These are phyloP conservation scores for Achaetomium macrosporum DNA, from an alignment of 2,329 filamentous ascomycete species.

Conservation along the genomic window DNA sequence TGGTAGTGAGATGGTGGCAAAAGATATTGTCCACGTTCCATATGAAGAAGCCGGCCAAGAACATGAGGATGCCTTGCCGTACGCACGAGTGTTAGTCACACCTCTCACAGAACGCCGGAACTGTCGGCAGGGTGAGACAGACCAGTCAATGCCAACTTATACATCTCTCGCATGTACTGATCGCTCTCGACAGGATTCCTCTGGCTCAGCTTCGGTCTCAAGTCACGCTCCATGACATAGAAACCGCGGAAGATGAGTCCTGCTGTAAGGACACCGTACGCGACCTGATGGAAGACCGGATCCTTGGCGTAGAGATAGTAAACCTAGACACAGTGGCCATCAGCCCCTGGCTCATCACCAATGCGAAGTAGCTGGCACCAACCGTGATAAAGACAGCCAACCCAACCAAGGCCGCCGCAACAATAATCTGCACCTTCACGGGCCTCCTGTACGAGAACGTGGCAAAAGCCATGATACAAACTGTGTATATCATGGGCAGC, in stretches of 20 bases:
- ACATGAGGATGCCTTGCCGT: constrained; percentile 55
- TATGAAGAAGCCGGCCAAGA: constrained; percentile 67
- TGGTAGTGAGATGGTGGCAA: constrained; percentile 58
- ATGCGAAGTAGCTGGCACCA: background rate
- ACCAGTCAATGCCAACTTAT: constrained; percentile 62
- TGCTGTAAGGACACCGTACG: constrained; percentile 66
- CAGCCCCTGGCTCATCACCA: background rate
- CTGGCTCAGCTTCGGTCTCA: constrained; percentile 42
- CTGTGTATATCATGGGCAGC: constrained; percentile 56
- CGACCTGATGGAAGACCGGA: constrained; percentile 75
- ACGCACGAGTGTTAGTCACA: constrained; percentile 1
- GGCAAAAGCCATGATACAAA: constrained; percentile 53
- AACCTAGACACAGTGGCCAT: constrained; percentile 25
- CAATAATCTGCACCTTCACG: constrained; percentile 30
- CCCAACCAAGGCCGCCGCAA: constrained; percentile 46
- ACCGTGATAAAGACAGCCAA: constrained; percentile 63
- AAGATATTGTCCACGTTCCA: constrained; percentile 78
- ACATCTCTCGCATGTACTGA: constrained; percentile 56
- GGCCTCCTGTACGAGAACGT: constrained; percentile 67
- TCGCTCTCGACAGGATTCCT: constrained; percentile 46
- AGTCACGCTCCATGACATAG: constrained; percentile 59
- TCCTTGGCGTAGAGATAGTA: constrained; percentile 76
- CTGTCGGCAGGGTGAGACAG: constrained; percentile 15
- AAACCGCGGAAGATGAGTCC: constrained; percentile 67
- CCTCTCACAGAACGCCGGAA: background rate